phyloP scores from a whole-genome alignment of 1,139 yeast species.

The Wickerhamomyces sp. region DNA sequence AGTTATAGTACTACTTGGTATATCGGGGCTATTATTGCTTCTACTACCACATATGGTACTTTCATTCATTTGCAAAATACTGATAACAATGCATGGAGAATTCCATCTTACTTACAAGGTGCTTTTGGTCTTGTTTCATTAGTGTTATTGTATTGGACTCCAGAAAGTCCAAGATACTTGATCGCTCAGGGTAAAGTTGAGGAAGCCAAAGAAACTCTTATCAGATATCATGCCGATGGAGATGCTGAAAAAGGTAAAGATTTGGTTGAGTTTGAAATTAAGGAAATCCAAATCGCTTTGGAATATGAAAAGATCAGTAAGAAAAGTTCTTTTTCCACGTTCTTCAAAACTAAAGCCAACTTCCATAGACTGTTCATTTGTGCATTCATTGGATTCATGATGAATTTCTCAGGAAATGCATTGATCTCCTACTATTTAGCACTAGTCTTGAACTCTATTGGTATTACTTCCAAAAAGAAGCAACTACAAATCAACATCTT shows the following conservation, averaged over 20 bases:
- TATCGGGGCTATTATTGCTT: conserved; percentile 51
- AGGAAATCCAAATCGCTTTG: conserved; percentile 23
- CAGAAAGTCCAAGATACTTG: conserved; percentile 75
- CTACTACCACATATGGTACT: conserved; percentile 46
- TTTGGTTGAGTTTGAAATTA: conserved; percentile 38
- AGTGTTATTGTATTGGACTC: conserved; percentile 39
- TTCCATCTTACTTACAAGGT: conserved; percentile 37
- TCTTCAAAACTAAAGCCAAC: conserved; percentile 32
- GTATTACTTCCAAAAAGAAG: conserved; percentile 36
- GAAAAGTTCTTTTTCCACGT: conserved; percentile 31
- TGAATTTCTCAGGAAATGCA: conserved; percentile 51
- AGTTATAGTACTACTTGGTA: conserved; percentile 45
- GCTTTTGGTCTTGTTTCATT: conserved; percentile 30
- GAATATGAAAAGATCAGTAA: conserved; percentile 28
- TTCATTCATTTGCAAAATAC: conserved; percentile 27
- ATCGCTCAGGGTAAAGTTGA: conserved; percentile 48
- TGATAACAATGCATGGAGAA: conserved; percentile 36
- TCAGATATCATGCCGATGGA: conserved; percentile 35
- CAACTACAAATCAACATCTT: conserved; percentile 41
- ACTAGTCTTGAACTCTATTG: conserved; percentile 44
- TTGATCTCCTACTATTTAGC: conserved; percentile 47
- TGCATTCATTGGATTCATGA: conserved; percentile 33
- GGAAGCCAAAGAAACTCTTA: conserved; percentile 45
- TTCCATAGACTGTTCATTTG: conserved; percentile 42
- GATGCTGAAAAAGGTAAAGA: conserved; percentile 27